Evolutionary conservation across 164 flowering plant genomes (phyloP), one percentile per base, ranked within the genome.

Genomic region (Macadamia integrifolia): DNA sequence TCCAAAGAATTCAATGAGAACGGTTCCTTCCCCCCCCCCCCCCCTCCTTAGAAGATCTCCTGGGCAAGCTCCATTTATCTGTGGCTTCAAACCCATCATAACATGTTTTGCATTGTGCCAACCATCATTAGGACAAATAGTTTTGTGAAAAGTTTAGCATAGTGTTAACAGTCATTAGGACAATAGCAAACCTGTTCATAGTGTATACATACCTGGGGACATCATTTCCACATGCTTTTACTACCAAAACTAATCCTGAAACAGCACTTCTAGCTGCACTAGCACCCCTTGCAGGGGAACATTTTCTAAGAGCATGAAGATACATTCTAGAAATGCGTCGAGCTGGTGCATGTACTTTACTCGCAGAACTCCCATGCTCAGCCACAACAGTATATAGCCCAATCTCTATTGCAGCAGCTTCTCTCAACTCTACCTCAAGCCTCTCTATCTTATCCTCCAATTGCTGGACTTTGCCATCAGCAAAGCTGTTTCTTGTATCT

Each of bases 191-290:
- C 40, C 5, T 35, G 3, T 35, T 35, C 5, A 35, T 23, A 23
- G 23, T 23, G 57, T 49, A 42, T 40, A 31, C 40, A 30, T 82
- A 92, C 97, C 98, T 90, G 30, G 97, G 89, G 44, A 92, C 93
- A 82, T 94, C 97, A 83, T 88, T 88, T 70, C 98, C 98, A 79
- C 98, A 92, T 62, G 98, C 86, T 83, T 90, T 94, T 44, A 92
- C 82, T 63, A 88, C 93, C 79, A 90, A 81, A 72, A 91, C 78
- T 66, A 94, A 74, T 69, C 98, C 98, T 44, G 98, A 92, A 30
- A 84, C 70, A 67, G 76, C 76, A 77, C 92, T 83, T 71, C 86
- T 86, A 10, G 97, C 95, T 17, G 91, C 91, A 83, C 84, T 82
- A 62, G 83, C 93, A 76, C 80, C 79, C 72, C 80, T 86, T 63